These are phyloP conservation scores for Acacia confusa DNA, from an alignment of 306 rosid species.

Conservation along the genomic window DNA sequence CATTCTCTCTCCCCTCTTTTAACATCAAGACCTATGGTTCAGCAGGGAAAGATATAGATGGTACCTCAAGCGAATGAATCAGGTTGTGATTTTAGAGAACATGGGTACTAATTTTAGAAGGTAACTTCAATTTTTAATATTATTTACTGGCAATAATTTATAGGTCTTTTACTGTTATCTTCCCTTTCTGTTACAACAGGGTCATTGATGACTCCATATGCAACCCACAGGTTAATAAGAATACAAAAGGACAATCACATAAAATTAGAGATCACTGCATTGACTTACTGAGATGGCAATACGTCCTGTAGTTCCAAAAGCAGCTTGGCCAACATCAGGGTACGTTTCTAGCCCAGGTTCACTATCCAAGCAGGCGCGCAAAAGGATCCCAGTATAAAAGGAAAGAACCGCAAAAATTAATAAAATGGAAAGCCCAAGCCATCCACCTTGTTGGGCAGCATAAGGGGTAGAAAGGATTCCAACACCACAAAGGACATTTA, in stretches of 20 bases:
- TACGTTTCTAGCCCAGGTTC: conserved; percentile 93
- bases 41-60: background rate
- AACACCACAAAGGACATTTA: conserved; percentile 92
- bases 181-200: background rate
- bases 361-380: conserved; percentile 88
- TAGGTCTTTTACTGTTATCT: background rate
- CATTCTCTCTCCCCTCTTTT: background rate
- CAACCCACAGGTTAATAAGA: background rate
- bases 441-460: conserved; percentile 89
- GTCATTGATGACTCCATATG: background rate
- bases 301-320: conserved; percentile 82
- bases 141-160: background rate
- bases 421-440: conserved; percentile 75
- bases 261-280: background rate
- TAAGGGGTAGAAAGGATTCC: conserved; percentile 95
- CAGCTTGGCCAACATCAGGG: conserved; percentile 97
- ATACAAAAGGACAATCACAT: background rate
- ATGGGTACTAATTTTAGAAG: background rate
- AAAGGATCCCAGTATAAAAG: conserved; percentile 87
- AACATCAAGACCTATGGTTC: background rate
- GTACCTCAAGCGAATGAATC: background rate
- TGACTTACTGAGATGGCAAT: conserved; percentile 74
- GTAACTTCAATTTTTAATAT: background rate
- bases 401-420: conserved; percentile 74
- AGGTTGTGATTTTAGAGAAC: background rate